phyloP scores from a whole-genome alignment of 192 early-diverging fungal genomes.

The Geranomyces michiganensis region DNA sequence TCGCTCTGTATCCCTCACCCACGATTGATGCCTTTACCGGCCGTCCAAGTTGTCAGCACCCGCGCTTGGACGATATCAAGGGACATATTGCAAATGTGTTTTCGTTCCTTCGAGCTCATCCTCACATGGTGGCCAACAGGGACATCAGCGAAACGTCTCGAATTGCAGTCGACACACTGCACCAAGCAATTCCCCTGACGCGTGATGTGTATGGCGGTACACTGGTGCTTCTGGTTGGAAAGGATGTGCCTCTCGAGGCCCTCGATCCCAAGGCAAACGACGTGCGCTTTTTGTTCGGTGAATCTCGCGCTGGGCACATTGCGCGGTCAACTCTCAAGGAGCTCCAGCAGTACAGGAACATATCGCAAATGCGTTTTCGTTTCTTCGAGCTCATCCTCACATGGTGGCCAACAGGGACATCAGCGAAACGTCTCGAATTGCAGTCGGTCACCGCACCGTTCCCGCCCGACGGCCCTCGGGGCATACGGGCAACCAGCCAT shows the following conservation, averaged over 20 bases:
- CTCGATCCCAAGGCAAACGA: not conserved
- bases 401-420: not conserved
- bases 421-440: not conserved
- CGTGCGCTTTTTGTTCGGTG: not conserved
- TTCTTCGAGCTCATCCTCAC: not conserved
- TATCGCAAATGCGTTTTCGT: not conserved
- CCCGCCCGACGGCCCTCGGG: too few relatives aligned
- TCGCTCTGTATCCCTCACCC: too few relatives aligned
- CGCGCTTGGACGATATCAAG: too few relatives aligned
- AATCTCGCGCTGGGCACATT: constrained; percentile 6
- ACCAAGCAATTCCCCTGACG: constrained; percentile 1
- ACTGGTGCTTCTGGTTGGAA: constrained; percentile 1
- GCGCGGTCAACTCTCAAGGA: too few relatives aligned
- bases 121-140: not conserved
- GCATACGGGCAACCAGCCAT: too few relatives aligned
- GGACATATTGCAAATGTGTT: constrained; percentile 1
- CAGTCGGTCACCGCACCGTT: not conserved
- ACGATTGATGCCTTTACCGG: not conserved
- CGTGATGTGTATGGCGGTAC: not conserved
- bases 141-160: not conserved
- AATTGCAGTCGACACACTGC: not conserved
- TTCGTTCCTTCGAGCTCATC: not conserved
- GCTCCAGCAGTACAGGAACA: too few relatives aligned
- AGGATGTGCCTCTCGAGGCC: constrained; percentile 12
- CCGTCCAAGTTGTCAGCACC: too few relatives aligned